phyloP scores from a whole-genome alignment of 495 filamentous ascomycete species.

The Xylaria sp. region DNA sequence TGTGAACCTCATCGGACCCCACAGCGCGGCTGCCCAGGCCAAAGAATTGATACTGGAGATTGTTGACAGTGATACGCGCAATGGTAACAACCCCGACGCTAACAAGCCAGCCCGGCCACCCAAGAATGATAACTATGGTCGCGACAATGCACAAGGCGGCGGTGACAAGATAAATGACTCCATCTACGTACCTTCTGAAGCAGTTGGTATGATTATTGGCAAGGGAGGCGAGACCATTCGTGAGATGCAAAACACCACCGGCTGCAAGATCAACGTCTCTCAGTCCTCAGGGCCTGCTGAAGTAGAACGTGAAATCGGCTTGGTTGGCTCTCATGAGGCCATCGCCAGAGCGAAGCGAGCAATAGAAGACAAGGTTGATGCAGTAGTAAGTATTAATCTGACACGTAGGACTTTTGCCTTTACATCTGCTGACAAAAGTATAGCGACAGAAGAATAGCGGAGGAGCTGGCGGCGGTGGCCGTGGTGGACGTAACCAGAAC shows the following conservation, averaged over 20 bases:
- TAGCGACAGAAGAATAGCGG: slow-evolving; percentile 62
- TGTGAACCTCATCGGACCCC: slow-evolving; percentile 80
- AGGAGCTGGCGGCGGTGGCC: slow-evolving; percentile 46
- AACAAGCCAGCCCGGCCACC: slow-evolving; percentile 37
- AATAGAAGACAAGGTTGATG: slow-evolving; percentile 88
- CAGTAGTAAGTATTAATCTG: slow-evolving; percentile 63
- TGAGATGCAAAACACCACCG: slow-evolving; percentile 80
- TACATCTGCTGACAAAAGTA: slow-evolving; percentile 37
- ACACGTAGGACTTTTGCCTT: neutral
- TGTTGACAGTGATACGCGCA: slow-evolving; percentile 82
- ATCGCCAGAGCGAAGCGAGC: slow-evolving; percentile 76
- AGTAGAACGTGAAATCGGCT: slow-evolving; percentile 77
- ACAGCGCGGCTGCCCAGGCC: slow-evolving; percentile 68
- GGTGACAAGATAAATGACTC: slow-evolving; percentile 75
- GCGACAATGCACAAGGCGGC: slow-evolving; percentile 49
- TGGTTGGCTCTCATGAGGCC: slow-evolving; percentile 74
- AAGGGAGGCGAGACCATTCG: slow-evolving; percentile 88
- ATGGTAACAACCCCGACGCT: slow-evolving; percentile 43
- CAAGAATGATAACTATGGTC: slow-evolving; percentile 36
- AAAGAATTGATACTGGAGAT: slow-evolving; percentile 86
- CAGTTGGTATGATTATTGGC: slow-evolving; percentile 90
- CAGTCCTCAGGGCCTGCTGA: slow-evolving; percentile 72
- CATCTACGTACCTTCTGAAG: slow-evolving; percentile 81
- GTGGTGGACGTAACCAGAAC: slow-evolving; percentile 49
- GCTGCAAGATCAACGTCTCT: slow-evolving; percentile 90